Evolutionary conservation across 2,329 filamentous ascomycete genomes (phyloP).

Genomic region (Cladophialophora immunda): DNA sequence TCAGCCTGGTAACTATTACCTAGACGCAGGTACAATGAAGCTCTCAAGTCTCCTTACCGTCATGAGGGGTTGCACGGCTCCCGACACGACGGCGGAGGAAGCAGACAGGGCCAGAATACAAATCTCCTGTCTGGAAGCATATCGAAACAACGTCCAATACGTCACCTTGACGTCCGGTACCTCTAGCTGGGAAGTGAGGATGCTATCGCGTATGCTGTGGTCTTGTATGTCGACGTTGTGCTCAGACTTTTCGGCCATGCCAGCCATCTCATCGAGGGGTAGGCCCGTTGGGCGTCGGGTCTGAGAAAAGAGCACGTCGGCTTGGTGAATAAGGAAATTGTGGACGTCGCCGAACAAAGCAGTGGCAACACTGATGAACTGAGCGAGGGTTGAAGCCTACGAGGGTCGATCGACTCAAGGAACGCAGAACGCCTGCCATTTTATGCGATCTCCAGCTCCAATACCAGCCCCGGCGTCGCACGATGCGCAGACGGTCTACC

Average conservation of each 20-base stretch:
- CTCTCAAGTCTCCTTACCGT: constrained; percentile 60
- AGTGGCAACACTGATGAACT: background rate
- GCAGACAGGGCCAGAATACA: constrained; percentile 68
- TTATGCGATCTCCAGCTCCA: background rate
- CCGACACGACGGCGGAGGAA: constrained; percentile 73
- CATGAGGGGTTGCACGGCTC: constrained; percentile 79
- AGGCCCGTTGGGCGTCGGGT: too few species aligned
- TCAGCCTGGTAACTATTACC: background rate
- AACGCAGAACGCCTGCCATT: background rate
- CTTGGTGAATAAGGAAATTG: too few species aligned
- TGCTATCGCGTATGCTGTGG: constrained; percentile 46
- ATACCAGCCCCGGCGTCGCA: background rate
- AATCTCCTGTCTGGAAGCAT: constrained; percentile 70
- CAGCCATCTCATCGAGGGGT: background rate
- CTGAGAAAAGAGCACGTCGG: too few species aligned
- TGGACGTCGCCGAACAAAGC: too few species aligned
- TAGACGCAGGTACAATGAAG: background rate
- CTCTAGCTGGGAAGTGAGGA: constrained; percentile 73
- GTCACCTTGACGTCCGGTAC: constrained; percentile 70
- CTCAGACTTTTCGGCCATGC: background rate
- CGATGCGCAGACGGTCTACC: background rate
- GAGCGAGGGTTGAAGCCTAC: background rate
- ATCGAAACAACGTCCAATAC: constrained; percentile 72
- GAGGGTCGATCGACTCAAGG: background rate
- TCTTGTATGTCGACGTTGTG: background rate